Base-by-base conservation (phyloP, 2,329 filamentous ascomycete species). In the Pestalotiopsis fici region DNA sequence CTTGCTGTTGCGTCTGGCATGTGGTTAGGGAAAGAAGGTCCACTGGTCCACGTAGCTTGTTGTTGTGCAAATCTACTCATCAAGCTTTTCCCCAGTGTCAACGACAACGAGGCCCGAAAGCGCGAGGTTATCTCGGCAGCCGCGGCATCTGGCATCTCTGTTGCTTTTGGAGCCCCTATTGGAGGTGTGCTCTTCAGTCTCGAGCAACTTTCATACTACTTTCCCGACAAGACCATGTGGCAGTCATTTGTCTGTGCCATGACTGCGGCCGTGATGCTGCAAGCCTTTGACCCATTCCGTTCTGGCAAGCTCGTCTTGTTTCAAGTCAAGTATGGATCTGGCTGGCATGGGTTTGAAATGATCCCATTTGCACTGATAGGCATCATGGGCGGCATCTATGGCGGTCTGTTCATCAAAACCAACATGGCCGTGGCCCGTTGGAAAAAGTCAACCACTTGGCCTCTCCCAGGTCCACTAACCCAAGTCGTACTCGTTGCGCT, bases 171-270 rank as follows among this genome's bases (percentile, higher is more conserved):
- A 35, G 93, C 95, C 5, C 95, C 95, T 9, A 97, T 98, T 66
- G 96, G 95, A 12, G 95, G 95, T 59, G 95, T 98, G 25, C 83
- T 98, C 23, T 98, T 98, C 83, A 97, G 93, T 80, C 87, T 98
- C n/a, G 95, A 97, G 88, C 94, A 97, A 86, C 84, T 98, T 2
- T 97, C 94, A 0, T 98, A 98, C 78, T 98, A 98, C 79, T 98
- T 98, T 73, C 95, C 96, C 0, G 95, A 98, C 81, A 98, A 98
- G 80, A 98, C 96, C 11, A 98, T 99, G 96, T 99, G 96, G 96
- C 96, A 98, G 78, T 97, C 94, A 75, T 99, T 99, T 76, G 96
- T 99, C 54, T 98, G 96, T 75, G 96, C 96, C 77, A 98, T 98
- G 95, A 93, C 97, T n/a, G 96, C 95, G 18, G 95, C 96, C 21